Base-by-base conservation (phyloP, 176 grass and related monocot species). In the Alloteropsis semialata region DNA sequence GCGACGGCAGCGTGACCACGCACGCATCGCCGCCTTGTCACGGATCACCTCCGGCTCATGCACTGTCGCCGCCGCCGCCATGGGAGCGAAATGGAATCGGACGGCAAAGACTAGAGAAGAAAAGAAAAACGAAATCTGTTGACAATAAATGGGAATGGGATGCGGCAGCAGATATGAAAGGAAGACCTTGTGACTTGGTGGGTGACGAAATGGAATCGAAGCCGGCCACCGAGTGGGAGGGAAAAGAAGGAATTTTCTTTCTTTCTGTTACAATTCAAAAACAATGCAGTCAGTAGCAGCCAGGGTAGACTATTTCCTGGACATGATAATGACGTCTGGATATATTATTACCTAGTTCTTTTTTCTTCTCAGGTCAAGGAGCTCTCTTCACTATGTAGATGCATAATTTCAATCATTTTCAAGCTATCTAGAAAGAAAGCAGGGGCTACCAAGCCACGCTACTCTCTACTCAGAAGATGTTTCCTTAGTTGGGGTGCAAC, bases 1-100 rank as follows among this genome's bases (percentile, higher is more conserved):
- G 24, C 88, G 90, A 14, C 69, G 81, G 68, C 68, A 75, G 17
- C 92, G 68, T 21, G 90, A 94, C 95, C 90, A 98, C 1, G 69
- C 69, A 24, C 88, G 88, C 92, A 94, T 98, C 49, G 18, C 81
- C 24, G 83, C 80, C 74, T 91, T 97, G 64, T 92, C 90, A n/a
- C 78, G 85, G 39, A 97, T 94, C 61, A 97, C 90, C 83, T 97
- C 95, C 74, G 78, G 85, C 86, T 77, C 48, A 12, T 33, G 75
- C 28, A 3, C 72, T 82, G 66, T 75, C 50, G 38, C 82, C 53
- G 78, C 53, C 32, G 32, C 65, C 34, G 80, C 50, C 85, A 84
- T 88, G 86, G 65, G 8, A 57, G 29, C 24, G 45, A 24, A 6
- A 43, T 7, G 28, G 32, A 64, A 49, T 48, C 28, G 7, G 59